Evolutionary conservation across 1,284 basidiomycete species (phyloP).

Genomic region (Trichosporon ovoides): DNA sequence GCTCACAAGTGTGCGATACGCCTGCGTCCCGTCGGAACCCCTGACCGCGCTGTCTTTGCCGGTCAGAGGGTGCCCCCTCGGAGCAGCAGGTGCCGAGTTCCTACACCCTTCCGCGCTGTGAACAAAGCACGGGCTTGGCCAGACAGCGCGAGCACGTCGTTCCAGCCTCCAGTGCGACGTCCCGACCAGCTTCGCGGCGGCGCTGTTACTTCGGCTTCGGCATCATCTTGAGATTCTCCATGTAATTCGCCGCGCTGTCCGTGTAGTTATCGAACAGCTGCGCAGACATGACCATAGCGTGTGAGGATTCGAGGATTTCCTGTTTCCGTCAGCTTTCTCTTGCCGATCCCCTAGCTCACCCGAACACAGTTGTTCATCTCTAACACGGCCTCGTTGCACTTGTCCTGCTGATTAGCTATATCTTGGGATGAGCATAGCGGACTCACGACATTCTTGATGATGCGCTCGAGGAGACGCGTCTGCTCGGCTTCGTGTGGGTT

Average conservation of each 20-base stretch:
- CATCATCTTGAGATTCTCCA: slow-evolving; percentile 56
- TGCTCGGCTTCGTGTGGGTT: slow-evolving; percentile 88
- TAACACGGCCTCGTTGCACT: slow-evolving; percentile 46
- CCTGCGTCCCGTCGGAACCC: no score
- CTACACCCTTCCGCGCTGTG: no score
- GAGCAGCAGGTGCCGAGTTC: no score
- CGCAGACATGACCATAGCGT: slow-evolving; percentile 61
- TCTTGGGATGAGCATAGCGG: not conserved
- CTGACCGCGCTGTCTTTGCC: no score
- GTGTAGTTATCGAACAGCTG: slow-evolving; percentile 73
- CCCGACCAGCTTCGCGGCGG: no score
- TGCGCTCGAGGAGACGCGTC: slow-evolving; percentile 78
- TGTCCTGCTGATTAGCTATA: slow-evolving; percentile 38
- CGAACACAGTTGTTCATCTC: slow-evolving; percentile 48
- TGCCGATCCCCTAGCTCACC: slow-evolving; percentile 21
- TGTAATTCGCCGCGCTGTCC: slow-evolving; percentile 78
- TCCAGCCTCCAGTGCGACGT: no score
- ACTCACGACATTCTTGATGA: slow-evolving; percentile 79
- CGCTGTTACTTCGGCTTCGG: slow-evolving; percentile 34
- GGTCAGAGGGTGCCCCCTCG: no score
- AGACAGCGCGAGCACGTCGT: no score
- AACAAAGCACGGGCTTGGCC: no score
- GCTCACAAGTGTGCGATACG: no score
- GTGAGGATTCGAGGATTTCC: slow-evolving; percentile 39
- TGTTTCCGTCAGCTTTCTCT: slow-evolving; percentile 9